Evolutionary conservation across 768 basidiomycete genomes (phyloP), one percentile per base, ranked within the genome.

Genomic region (Suillus hirtellus): DNA sequence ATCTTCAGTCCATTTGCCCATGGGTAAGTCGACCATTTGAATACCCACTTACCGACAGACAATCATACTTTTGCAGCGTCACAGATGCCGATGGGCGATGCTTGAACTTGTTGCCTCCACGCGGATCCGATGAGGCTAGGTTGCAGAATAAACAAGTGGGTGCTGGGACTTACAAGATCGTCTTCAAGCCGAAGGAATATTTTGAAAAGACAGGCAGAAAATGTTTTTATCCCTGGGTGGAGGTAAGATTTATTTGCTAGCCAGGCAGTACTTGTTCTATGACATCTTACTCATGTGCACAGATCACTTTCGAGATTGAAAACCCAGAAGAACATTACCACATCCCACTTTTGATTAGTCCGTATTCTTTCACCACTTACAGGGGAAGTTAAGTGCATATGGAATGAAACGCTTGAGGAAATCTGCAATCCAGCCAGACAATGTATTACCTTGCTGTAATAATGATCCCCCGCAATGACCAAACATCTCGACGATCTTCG

Each of bases 331-430:
- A 96, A 69, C 94, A 96, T 69, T 89, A 95, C 72, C 95, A 97
- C 68, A 88, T 97, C 60, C 95, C 95, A 0, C 79, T 97, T n/a
- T 76, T 97, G 15, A 89, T 96, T 70, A 96, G 92, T 73, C 94
- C 95, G 5, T 94, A 89, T 75, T 91, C 90, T 4, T 97, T 87
- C 73, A 95, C 95, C 15, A 96, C 95, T 7, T 97, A 96, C 72
- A 81, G 93, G 66, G 95, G 95, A n/a, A 96, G 92, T 75, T 93
- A 69, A 74, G 70, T 38, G 35, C 19, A 58, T 27, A n/a, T n/a
- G 37, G 19, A 31, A 58, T 59, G 52, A 21, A 59, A 21, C 14
- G 35, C 55, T 58, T 1, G 50, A n/a, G 34, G 7, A 55, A 14
- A 35, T 35, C 19, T 5, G 15, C 11, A 9, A 35, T 59, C 60